Conservation (phyloP, 2,329 filamentous ascomycete genomes). For the Botrytis porri region DNA sequence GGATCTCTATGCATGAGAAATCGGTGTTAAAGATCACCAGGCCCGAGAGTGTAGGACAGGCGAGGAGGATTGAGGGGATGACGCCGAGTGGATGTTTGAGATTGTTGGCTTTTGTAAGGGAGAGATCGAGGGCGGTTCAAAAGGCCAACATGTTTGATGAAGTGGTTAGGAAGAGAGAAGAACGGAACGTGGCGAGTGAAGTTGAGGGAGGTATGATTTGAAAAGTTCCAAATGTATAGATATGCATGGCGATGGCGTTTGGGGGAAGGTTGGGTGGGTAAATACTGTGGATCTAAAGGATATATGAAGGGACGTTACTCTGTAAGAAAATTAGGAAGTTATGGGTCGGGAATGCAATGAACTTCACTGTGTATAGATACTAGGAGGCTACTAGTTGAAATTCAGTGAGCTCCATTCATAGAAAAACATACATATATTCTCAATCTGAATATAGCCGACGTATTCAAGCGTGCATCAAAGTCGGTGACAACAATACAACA, state of each 20-base stretch:
- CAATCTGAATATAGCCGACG: not conserved
- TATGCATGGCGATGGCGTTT: conserved; percentile 13
- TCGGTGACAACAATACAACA: too few species aligned
- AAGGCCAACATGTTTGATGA: conserved; percentile 27
- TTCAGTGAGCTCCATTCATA: not conserved
- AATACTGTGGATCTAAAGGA: not conserved
- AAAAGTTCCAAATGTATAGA: not conserved
- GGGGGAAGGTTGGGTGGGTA: not conserved
- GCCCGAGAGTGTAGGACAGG: conserved; percentile 87
- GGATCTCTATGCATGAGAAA: conserved; percentile 77
- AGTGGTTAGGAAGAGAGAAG: conserved; percentile 19
- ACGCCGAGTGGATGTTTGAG: conserved; percentile 59
- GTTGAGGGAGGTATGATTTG: not conserved
- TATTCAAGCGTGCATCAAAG: not conserved
- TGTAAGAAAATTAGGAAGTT: not conserved
- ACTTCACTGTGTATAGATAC: not conserved
- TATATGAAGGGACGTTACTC: not conserved
- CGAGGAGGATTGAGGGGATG: conserved; percentile 78
- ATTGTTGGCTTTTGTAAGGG: conserved; percentile 57
- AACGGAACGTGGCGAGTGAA: not conserved
- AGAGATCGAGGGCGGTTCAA: conserved; percentile 23
- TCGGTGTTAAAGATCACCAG: conserved; percentile 64
- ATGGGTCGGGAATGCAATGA: not conserved
- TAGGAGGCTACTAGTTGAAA: not conserved
- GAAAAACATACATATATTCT: not conserved